Conservation (phyloP, 805 yeast species). For the Scheffersomyces amazonensis region DNA sequence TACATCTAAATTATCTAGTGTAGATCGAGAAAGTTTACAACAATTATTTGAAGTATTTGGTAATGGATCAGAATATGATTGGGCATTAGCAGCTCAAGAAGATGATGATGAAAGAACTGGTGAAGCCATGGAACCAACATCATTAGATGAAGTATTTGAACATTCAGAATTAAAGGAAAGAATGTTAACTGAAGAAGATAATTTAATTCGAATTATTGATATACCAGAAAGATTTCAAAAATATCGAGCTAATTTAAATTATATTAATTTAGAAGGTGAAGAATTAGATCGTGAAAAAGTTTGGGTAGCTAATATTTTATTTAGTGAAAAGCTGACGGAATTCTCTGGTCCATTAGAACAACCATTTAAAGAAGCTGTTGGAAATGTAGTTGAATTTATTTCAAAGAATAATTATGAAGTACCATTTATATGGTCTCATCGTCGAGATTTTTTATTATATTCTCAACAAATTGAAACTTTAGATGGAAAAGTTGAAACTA, state of each 20-base stretch:
- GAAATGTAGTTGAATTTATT: slow-evolving; percentile 66
- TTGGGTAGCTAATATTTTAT: slow-evolving; percentile 74
- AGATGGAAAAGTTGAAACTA: slow-evolving; percentile 31
- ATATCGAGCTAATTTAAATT: slow-evolving; percentile 61
- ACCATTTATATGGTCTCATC: slow-evolving; percentile 92
- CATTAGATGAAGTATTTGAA: slow-evolving; percentile 88
- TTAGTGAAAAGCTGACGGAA: slow-evolving; percentile 50
- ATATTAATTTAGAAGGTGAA: slow-evolving; percentile 64
- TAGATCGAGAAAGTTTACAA: slow-evolving; percentile 85
- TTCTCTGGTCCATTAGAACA: slow-evolving; percentile 36
- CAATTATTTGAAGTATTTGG: slow-evolving; percentile 95
- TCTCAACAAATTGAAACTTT: slow-evolving; percentile 45
- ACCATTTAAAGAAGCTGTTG: slow-evolving; percentile 69
- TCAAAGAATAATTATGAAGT: slow-evolving; percentile 82
- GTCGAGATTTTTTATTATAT: slow-evolving; percentile 79
- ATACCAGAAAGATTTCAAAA: slow-evolving; percentile 91
- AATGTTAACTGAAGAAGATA: slow-evolving; percentile 89
- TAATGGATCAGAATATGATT: slow-evolving; percentile 94
- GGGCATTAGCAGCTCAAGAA: slow-evolving; percentile 94
- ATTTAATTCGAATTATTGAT: slow-evolving; percentile 80
- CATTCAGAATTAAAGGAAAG: slow-evolving; percentile 88
- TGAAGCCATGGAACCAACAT: slow-evolving; percentile 54
- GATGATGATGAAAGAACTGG: slow-evolving; percentile 53
- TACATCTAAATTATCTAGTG: slow-evolving; percentile 58
- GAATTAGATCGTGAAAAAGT: slow-evolving; percentile 71